These are phyloP conservation scores for Heterobasidion annosum DNA, from an alignment of 1,284 basidiomycete genomes.

Conservation along the genomic window DNA sequence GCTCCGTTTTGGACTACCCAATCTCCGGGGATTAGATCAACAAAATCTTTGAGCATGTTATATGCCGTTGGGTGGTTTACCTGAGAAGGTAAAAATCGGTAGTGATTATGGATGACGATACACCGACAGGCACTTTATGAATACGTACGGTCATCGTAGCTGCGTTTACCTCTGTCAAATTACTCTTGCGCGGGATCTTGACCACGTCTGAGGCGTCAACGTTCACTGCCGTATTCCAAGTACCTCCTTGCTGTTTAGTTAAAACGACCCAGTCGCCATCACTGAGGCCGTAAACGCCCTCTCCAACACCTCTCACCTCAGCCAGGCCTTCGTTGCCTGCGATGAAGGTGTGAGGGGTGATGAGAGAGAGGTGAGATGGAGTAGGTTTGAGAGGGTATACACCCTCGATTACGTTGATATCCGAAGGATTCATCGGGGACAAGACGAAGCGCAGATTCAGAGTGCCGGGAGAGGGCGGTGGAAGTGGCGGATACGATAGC, in stretches of 20 bases:
- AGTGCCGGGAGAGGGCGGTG: slow-evolving; percentile 42
- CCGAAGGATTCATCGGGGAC: slow-evolving; percentile 76
- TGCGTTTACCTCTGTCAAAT: slow-evolving; percentile 51
- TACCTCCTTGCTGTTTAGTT: slow-evolving; percentile 60
- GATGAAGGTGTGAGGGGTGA: slow-evolving; percentile 34
- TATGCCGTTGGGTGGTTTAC: slow-evolving; percentile 80
- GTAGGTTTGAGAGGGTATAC: slow-evolving; percentile 66
- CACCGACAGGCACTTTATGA: not conserved
- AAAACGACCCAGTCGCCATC: slow-evolving; percentile 72
- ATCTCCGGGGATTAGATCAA: slow-evolving; percentile 51
- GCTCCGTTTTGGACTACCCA: slow-evolving; percentile 83
- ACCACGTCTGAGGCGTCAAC: slow-evolving; percentile 48
- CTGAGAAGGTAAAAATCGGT: slow-evolving; percentile 22
- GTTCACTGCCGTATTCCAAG: slow-evolving; percentile 64
- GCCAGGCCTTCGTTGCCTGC: slow-evolving; percentile 79
- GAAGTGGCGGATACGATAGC: slow-evolving; percentile 41
- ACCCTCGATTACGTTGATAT: slow-evolving; percentile 76
- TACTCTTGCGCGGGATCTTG: slow-evolving; percentile 38
- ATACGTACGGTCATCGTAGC: slow-evolving; percentile 62
- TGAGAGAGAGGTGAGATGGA: slow-evolving; percentile 23
- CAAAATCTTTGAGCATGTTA: slow-evolving; percentile 71
- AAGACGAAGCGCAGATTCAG: slow-evolving; percentile 64
- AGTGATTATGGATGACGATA: not conserved
- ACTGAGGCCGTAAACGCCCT: slow-evolving; percentile 37
- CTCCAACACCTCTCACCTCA: slow-evolving; percentile 51